Conservation (phyloP, 2,329 filamentous ascomycete species). For the Aquanectria penicillioides region DNA sequence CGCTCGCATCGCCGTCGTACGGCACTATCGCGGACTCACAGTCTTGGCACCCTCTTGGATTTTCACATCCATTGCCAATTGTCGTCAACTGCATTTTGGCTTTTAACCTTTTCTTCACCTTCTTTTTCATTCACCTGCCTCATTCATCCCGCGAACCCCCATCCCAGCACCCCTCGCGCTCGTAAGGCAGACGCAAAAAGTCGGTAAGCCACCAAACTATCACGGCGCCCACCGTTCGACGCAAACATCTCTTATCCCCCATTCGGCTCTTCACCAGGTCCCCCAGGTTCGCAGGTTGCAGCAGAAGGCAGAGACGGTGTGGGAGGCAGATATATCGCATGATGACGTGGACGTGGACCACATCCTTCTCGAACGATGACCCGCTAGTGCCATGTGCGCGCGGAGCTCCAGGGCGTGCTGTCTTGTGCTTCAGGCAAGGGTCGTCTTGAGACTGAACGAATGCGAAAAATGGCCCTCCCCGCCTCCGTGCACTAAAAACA, state of each 20-base stretch:
- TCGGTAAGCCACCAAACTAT: too few relatives aligned
- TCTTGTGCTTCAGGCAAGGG: too few relatives aligned
- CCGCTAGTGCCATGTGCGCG: neutral
- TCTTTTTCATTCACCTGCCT: too few relatives aligned
- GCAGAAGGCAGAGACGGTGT: too few relatives aligned
- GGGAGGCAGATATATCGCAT: neutral
- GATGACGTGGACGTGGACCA: slow-evolving; percentile 20
- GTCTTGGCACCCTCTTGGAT: neutral
- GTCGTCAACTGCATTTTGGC: slow-evolving; percentile 6
- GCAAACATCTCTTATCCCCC: too few relatives aligned
- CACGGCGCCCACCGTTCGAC: too few relatives aligned
- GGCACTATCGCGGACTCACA: slow-evolving; percentile 16
- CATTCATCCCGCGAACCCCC: too few relatives aligned
- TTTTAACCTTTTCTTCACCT: too few relatives aligned
- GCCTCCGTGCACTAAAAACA: neutral
- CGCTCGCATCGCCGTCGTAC: neutral
- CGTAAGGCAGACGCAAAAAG: too few relatives aligned
- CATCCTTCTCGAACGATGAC: slow-evolving; percentile 17
- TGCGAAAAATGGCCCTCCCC: neutral
- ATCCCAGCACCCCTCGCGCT: too few relatives aligned
- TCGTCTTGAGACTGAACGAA: neutral
- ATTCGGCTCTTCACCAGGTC: too few relatives aligned
- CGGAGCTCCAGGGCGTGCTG: neutral
- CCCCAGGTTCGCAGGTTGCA: too few relatives aligned
- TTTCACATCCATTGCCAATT: neutral